A percentile compares a stretch with the other conserved stretches of the same genome.
Conservation (phyloP, 257 asterid species). For the Petunia secreta region DNA sequence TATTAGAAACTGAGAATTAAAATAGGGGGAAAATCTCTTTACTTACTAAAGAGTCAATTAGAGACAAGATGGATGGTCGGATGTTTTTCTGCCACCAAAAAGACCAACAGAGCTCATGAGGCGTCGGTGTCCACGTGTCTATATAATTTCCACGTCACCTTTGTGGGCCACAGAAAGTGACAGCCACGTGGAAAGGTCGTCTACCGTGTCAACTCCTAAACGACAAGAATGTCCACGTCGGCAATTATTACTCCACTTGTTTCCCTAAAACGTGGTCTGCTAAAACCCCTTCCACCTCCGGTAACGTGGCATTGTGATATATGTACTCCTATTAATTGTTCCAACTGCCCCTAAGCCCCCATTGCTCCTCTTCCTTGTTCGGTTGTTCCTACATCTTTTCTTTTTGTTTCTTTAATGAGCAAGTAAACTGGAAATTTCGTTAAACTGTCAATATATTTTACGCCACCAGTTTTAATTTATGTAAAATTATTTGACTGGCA, state of each 20-base stretch:
- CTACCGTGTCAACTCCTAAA: neutral
- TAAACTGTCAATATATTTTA: too few species aligned
- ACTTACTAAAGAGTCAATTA: neutral
- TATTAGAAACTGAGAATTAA: neutral
- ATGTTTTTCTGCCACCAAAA: slow-evolving; percentile 42
- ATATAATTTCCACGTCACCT: slow-evolving; percentile 28
- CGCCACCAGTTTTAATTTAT: too few species aligned
- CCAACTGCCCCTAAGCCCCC: slow-evolving; percentile 8
- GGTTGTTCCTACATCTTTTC: too few species aligned
- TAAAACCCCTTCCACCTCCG: slow-evolving; percentile 1
- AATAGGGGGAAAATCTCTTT: neutral
- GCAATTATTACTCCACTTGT: slow-evolving; percentile 21
- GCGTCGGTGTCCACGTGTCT: slow-evolving; percentile 45
- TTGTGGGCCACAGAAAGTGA: slow-evolving; percentile 41
- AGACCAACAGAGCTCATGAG: slow-evolving; percentile 30
- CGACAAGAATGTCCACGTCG: slow-evolving; percentile 36
- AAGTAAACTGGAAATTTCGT: too few species aligned
- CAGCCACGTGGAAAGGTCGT: slow-evolving; percentile 48
- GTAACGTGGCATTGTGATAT: slow-evolving; percentile 26
- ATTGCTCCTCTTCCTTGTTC: neutral
- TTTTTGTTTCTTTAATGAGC: neutral
- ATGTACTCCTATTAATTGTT: slow-evolving; percentile 28
- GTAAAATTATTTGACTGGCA: too few species aligned
- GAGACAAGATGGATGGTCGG: slow-evolving; percentile 29
- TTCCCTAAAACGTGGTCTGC: slow-evolving; percentile 25